Conservation (phyloP, 352 stramenopile species). For the Albugo laibachii region DNA sequence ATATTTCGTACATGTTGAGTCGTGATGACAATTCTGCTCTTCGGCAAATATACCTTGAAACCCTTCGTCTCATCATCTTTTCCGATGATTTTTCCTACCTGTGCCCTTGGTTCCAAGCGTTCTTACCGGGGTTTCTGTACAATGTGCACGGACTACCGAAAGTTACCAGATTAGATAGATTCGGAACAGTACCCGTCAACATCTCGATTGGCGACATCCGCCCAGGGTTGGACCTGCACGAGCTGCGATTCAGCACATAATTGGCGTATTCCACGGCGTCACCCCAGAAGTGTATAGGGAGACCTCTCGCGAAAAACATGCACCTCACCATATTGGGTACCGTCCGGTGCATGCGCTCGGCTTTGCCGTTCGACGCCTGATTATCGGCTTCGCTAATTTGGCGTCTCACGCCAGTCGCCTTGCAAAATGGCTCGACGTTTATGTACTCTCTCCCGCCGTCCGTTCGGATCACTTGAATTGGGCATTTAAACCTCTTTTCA, state of each 20-base stretch:
- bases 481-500: background rate
- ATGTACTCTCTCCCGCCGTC: background rate
- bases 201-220: background rate
- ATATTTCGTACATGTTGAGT: background rate
- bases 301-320: background rate
- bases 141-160: background rate
- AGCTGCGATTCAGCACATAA: too few species aligned
- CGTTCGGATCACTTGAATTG: background rate
- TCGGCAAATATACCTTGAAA: background rate
- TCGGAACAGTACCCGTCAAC: background rate
- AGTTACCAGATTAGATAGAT: background rate
- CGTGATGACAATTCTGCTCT: background rate
- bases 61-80: slow-evolving; percentile 1
- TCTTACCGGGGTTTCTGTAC: background rate
- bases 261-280: too few species aligned
- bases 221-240: too few species aligned
- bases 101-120: background rate
- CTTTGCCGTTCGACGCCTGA: background rate
- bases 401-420: background rate
- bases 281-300: too few species aligned
- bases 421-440: background rate
- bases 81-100: background rate
- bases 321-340: background rate
- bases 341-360: background rate
- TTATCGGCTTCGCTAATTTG: background rate